Evolutionary conservation across 495 filamentous ascomycete species (phyloP).

Genomic region (Aspergillus carlsbadensis): DNA sequence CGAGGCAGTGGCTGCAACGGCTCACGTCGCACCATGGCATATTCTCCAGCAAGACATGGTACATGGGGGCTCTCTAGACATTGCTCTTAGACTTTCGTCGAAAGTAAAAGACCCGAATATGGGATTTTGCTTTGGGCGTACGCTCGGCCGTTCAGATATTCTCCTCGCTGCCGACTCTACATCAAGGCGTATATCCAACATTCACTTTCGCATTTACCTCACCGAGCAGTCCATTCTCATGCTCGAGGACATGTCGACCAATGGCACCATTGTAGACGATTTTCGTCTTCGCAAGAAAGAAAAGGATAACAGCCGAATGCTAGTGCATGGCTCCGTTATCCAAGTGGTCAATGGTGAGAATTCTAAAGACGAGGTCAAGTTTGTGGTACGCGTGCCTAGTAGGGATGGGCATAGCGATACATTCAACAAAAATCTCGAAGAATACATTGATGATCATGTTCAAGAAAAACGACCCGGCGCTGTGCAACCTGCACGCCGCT

Average conservation of each 20-base stretch:
- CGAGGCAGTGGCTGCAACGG: conserved; percentile 56
- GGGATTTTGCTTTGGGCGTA: conserved; percentile 87
- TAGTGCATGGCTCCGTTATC: conserved; percentile 71
- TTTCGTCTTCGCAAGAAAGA: conserved; percentile 54
- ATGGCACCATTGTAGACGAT: conserved; percentile 84
- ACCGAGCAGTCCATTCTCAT: conserved; percentile 78
- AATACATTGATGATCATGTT: conserved; percentile 43
- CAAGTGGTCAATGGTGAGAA: conserved; percentile 58
- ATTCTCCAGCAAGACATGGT: conserved; percentile 53
- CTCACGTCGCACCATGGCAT: conserved; percentile 48
- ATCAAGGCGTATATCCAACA: conserved; percentile 72
- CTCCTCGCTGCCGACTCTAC: conserved; percentile 54
- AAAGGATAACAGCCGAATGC: conserved; percentile 56
- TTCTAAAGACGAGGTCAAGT: conserved; percentile 57
- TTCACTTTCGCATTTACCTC: conserved; percentile 87
- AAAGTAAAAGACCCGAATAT: conserved; percentile 56
- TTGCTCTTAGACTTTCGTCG: conserved; percentile 79
- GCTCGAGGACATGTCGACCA: conserved; percentile 89
- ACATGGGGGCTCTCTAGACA: conserved; percentile 50
- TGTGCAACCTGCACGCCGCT: conserved; percentile 23
- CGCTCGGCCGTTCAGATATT: conserved; percentile 69
- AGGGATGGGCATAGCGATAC: conserved; percentile 57
- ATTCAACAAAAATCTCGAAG: conserved; percentile 58
- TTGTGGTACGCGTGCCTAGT: conserved; percentile 81
- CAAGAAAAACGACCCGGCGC: conserved; percentile 29